Conservation (phyloP, 2,329 filamentous ascomycete genomes). For the Apiospora marii region DNA sequence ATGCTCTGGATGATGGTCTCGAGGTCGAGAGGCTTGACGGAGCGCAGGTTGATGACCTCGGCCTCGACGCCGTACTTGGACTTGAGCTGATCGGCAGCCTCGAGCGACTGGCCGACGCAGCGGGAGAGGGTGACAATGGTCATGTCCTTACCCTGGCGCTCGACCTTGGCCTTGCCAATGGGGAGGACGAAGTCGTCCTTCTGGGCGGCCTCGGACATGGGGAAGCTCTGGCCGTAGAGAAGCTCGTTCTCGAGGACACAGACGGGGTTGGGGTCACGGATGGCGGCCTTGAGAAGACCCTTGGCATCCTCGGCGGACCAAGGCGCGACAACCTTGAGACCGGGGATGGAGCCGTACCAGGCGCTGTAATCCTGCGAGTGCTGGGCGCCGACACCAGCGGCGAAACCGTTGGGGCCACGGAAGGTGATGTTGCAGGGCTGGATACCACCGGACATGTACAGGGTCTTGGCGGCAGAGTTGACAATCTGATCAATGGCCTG, state of each 20-base stretch:
- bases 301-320: constrained; percentile 99
- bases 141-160: constrained; percentile 93
- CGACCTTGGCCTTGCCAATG: constrained; percentile 99
- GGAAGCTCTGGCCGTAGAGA: constrained; percentile 94
- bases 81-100: constrained; percentile 90
- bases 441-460: constrained; percentile 99
- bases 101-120: constrained; percentile 90
- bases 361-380: constrained; percentile 99
- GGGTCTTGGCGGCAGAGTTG: constrained; percentile 98
- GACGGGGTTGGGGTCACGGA: constrained; percentile 97
- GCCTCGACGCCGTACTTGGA: constrained; percentile 95
- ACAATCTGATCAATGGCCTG: constrained; percentile 99
- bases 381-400: constrained; percentile 92
- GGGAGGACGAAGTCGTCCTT: constrained; percentile 96
- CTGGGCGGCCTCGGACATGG: constrained; percentile 96
- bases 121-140: constrained; percentile 95
- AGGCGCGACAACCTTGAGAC: constrained; percentile 94
- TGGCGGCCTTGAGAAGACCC: constrained; percentile 96
- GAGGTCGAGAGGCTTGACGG: constrained; percentile 94
- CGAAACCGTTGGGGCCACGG: constrained; percentile 98
- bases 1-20: constrained; percentile 95
- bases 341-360: constrained; percentile 98
- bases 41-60: constrained; percentile 98
- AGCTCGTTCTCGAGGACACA: constrained; percentile 88
- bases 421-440: constrained; percentile 99